Percentiles rank a stretch among this genome's conserved stretches.
These are phyloP conservation scores for Lasiodiplodia sp. DNA, from an alignment of 2,329 filamentous ascomycete genomes.

Conservation along the genomic window DNA sequence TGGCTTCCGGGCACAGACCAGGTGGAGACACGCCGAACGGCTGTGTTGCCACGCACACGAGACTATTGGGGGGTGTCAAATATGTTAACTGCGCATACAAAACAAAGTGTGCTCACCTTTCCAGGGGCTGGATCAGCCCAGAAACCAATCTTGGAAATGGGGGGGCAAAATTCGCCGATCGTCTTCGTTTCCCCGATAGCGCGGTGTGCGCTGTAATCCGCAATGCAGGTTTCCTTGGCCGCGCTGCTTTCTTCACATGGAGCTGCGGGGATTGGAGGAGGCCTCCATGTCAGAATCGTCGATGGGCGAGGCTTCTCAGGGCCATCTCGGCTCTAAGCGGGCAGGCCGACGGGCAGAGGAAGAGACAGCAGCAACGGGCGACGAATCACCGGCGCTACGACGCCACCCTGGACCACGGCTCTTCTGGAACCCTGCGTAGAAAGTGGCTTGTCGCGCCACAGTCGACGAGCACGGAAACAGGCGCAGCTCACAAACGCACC, in stretches of 20 bases:
- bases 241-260: conserved; percentile 17
- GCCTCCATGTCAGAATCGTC: conserved; percentile 7
- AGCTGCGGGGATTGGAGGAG: conserved; percentile 19
- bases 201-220: conserved; percentile 20
- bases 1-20: conserved; percentile 23
- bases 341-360: neutral
- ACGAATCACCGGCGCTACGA: conserved; percentile 25
- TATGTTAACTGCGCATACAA: conserved; percentile 25
- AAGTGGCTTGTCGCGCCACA: conserved; percentile 27
- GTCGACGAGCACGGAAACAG: conserved; percentile 21
- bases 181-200: conserved; percentile 23
- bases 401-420: conserved; percentile 21
- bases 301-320: conserved; percentile 6
- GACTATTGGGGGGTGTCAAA: conserved; percentile 26
- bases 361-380: conserved; percentile 11
- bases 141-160: conserved; percentile 16
- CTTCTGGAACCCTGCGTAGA: conserved; percentile 27
- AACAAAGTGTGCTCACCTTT: conserved; percentile 26
- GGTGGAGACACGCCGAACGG: conserved; percentile 12
- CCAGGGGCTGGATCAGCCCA: conserved; percentile 23
- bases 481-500: conserved; percentile 23
- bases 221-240: conserved; percentile 16
- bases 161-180: conserved; percentile 26
- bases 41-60: conserved; percentile 21
- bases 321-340: neutral